Conservation (phyloP, 306 rosid species). For the Malus sylvestris region DNA sequence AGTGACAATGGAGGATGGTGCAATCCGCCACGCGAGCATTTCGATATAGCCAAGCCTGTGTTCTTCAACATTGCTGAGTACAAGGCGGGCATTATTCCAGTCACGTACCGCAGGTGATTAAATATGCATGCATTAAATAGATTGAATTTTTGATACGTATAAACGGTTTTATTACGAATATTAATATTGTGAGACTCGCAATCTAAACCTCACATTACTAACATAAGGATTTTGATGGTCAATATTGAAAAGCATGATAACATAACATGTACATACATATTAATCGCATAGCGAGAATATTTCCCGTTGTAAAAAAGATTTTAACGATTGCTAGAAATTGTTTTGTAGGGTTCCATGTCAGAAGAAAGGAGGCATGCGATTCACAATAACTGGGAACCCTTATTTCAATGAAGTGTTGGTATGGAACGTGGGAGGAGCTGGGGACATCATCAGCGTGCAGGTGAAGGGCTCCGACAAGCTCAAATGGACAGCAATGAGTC, state of each 20-base stretch:
- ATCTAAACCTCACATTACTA: neutral
- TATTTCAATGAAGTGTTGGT: slow-evolving; percentile 48
- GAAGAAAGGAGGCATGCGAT: slow-evolving; percentile 56
- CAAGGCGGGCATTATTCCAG: slow-evolving; percentile 53
- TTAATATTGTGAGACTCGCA: no score
- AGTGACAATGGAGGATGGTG: slow-evolving; percentile 81
- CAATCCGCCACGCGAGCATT: slow-evolving; percentile 67
- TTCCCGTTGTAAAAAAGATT: neutral
- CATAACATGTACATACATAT: neutral
- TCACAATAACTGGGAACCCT: slow-evolving; percentile 66
- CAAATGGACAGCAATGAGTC: slow-evolving; percentile 43
- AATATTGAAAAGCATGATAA: neutral
- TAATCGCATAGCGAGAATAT: neutral
- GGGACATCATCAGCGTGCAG: slow-evolving; percentile 36
- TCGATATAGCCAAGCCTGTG: slow-evolving; percentile 69
- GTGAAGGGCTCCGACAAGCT: slow-evolving; percentile 52
- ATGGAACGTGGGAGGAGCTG: slow-evolving; percentile 81
- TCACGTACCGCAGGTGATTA: slow-evolving; percentile 7
- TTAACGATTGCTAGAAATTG: neutral
- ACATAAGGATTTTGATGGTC: neutral
- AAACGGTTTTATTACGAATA: no score
- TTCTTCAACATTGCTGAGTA: slow-evolving; percentile 48
- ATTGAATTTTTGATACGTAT: neutral
- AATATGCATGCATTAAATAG: neutral
- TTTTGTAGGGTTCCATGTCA: slow-evolving; percentile 49